These are phyloP conservation scores for Xylaria acuta DNA, from an alignment of 495 filamentous ascomycete species.

Conservation along the genomic window DNA sequence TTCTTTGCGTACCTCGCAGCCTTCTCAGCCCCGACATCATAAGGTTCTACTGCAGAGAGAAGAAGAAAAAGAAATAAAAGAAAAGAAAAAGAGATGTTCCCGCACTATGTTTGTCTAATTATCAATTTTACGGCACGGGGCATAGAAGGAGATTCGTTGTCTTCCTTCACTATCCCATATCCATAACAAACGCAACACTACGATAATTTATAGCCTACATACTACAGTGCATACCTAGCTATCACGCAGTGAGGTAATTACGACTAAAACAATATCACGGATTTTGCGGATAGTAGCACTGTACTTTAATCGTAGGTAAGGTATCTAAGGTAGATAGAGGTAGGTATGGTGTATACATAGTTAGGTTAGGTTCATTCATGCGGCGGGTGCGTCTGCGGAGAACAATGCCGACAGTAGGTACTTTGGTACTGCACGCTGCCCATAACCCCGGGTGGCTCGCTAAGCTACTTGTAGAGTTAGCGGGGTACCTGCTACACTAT, in stretches of 20 bases:
- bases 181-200: too few species aligned
- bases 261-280: neutral
- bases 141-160: neutral
- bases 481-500: neutral
- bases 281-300: neutral
- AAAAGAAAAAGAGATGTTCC: neutral
- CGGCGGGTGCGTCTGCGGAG: neutral
- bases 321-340: neutral
- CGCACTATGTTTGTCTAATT: neutral
- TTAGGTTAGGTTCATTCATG: neutral
- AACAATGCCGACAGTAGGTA: neutral
- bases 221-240: too few species aligned
- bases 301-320: too few species aligned
- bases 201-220: too few species aligned
- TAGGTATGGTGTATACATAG: neutral
- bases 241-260: neutral
- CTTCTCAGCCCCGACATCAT: neutral
- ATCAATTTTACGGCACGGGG: neutral
- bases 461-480: neutral
- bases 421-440: neutral
- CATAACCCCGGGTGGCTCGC: neutral
- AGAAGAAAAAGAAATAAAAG: neutral
- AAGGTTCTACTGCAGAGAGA: neutral
- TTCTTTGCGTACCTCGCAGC: neutral
- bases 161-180: neutral